phyloP scores from a whole-genome alignment of 176 grass and related monocot genomes.

The Aechmea fasciata region DNA sequence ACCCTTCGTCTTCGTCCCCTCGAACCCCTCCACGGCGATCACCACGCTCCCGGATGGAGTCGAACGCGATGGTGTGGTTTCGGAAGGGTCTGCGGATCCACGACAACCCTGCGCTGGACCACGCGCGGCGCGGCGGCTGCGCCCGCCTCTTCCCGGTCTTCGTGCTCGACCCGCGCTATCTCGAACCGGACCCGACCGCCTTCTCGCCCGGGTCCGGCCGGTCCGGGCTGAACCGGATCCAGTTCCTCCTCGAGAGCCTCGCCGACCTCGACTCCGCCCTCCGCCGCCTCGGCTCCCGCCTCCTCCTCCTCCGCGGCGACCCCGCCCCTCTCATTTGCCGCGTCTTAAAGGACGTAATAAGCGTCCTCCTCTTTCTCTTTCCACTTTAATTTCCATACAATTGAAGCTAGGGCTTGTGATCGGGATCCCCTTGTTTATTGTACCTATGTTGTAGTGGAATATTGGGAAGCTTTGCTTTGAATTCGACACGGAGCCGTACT shows the following conservation, averaged over 20 bases:
- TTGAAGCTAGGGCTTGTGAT: conserved; percentile 1
- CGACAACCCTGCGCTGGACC: conserved; percentile 84
- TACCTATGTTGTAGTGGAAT: conserved; percentile 56
- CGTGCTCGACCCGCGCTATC: conserved; percentile 74
- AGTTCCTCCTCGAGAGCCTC: conserved; percentile 83
- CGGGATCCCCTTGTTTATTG: not conserved
- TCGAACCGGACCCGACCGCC: conserved; percentile 45
- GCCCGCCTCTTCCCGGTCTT: conserved; percentile 71
- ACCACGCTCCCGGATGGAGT: conserved; percentile 2
- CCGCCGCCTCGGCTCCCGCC: conserved; percentile 49
- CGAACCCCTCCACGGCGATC: conserved; percentile 3
- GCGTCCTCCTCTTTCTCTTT: conserved; percentile 1
- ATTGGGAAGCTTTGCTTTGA: conserved; percentile 79
- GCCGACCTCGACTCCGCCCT: conserved; percentile 64
- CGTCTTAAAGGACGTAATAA: conserved; percentile 64
- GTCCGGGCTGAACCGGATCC: conserved; percentile 49
- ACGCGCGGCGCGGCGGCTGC: conserved; percentile 29
- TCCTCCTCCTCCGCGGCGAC: conserved; percentile 61
- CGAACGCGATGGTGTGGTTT: conserved; percentile 82
- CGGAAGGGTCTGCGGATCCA: conserved; percentile 78
- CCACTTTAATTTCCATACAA: not conserved
- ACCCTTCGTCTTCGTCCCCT: not conserved
- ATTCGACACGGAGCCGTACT: conserved; percentile 77
- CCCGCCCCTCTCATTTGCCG: conserved; percentile 44
- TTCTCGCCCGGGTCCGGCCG: conserved; percentile 58